phyloP scores from a whole-genome alignment of 176 grass and related monocot species.

The Aegilops sharonensis region DNA sequence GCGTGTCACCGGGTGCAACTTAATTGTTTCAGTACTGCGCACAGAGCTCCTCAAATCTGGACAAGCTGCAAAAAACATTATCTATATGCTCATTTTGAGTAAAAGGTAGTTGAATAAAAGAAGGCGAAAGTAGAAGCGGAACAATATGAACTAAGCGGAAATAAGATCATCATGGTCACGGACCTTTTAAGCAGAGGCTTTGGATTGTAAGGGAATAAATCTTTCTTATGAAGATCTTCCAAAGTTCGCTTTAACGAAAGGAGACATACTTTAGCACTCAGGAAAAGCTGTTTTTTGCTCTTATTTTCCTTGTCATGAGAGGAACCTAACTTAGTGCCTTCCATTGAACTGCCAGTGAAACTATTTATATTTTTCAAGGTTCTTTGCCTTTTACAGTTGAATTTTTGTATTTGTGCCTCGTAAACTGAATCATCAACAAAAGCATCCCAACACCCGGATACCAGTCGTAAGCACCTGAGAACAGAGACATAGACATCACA shows the following conservation, averaged over 20 bases:
- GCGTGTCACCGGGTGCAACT: conserved; percentile 4
- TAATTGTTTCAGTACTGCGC: conserved; percentile 33
- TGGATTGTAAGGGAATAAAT: conserved; percentile 90
- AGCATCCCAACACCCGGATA: conserved; percentile 69
- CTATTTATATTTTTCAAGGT: conserved; percentile 34
- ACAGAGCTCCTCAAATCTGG: conserved; percentile 60
- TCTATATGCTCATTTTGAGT: neutral
- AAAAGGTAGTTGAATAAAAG: conserved; percentile 7
- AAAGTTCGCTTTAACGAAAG: conserved; percentile 75
- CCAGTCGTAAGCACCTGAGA: conserved; percentile 65
- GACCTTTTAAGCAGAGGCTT: conserved; percentile 84
- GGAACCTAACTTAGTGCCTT: conserved; percentile 14
- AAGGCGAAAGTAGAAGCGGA: conserved; percentile 14
- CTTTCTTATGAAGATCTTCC: conserved; percentile 72
- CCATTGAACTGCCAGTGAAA: conserved; percentile 23
- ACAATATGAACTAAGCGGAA: neutral
- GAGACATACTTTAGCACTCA: conserved; percentile 73
- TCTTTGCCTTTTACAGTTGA: conserved; percentile 60
- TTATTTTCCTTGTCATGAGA: neutral
- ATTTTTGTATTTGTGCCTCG: conserved; percentile 34
- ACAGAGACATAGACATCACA: conserved; percentile 21
- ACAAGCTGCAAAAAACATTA: conserved; percentile 51
- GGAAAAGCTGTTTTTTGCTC: conserved; percentile 34
- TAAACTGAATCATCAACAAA: conserved; percentile 59
- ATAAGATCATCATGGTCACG: conserved; percentile 7